Evolutionary conservation across 2,329 filamentous ascomycete species (phyloP).

Genomic region (Aspergillus aculeatus): DNA sequence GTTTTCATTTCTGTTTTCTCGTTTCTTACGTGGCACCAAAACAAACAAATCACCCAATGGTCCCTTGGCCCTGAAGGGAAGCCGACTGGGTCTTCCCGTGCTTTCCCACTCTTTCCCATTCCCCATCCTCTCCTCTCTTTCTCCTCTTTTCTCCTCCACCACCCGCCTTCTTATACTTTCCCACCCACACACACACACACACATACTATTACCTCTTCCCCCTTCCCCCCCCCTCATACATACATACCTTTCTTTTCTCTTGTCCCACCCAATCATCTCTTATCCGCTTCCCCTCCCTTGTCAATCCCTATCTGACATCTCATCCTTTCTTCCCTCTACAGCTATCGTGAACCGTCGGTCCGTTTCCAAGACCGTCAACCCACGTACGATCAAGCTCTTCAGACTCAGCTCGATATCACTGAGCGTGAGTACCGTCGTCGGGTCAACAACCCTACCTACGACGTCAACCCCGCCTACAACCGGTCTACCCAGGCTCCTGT

Average conservation of each 20-base stretch:
- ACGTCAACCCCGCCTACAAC: constrained; percentile 38
- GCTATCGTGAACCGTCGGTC: constrained; percentile 57
- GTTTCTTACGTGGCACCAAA: constrained; percentile 26
- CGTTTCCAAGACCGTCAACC: constrained; percentile 46
- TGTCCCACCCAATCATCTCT: constrained; percentile 14
- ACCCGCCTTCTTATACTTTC: constrained; percentile 12
- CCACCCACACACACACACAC: constrained; percentile 11
- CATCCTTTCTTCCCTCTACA: constrained; percentile 36
- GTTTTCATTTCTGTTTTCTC: neutral
- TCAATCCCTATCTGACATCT: constrained; percentile 12
- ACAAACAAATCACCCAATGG: constrained; percentile 15
- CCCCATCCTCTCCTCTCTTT: constrained; percentile 1
- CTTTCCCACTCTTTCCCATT: neutral
- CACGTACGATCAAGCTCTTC: constrained; percentile 43
- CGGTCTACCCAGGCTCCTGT: constrained; percentile 14
- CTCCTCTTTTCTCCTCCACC: neutral
- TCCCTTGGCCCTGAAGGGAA: neutral
- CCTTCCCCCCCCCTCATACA: constrained; percentile 5
- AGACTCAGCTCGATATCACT: constrained; percentile 53
- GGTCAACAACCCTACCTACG: constrained; percentile 52
- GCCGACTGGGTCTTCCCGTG: neutral
- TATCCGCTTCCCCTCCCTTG: constrained; percentile 1
- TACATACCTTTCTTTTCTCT: neutral
- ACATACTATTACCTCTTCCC: neutral
- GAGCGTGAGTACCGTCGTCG: constrained; percentile 66